A percentile compares a stretch with the other conserved stretches of the same genome.
These are phyloP conservation scores for Postia placenta DNA, from an alignment of 768 basidiomycete species.

Conservation along the genomic window DNA sequence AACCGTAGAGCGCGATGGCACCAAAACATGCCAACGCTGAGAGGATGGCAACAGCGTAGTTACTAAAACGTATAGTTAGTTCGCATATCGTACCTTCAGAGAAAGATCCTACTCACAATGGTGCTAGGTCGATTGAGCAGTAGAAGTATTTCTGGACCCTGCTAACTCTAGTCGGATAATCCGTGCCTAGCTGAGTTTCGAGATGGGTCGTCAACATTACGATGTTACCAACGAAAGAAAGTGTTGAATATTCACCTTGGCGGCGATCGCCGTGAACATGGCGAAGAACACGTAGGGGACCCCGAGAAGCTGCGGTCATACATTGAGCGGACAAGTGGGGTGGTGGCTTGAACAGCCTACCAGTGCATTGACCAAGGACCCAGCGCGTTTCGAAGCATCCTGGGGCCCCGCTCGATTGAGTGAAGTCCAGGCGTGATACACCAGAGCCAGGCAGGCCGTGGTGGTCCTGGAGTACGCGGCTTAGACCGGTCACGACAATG, in stretches of 20 bases:
- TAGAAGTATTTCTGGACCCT: conserved; percentile 22
- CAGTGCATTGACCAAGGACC: too few relatives aligned
- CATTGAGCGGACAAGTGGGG: too few relatives aligned
- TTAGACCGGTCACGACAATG: neutral
- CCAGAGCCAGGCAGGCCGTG: conserved; percentile 10
- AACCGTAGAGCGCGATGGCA: conserved; percentile 17
- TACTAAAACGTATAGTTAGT: conserved; percentile 5
- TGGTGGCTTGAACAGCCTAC: too few relatives aligned
- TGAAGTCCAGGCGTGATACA: conserved; percentile 9
- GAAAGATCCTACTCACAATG: conserved; percentile 15
- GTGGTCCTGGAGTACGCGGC: conserved; percentile 7
- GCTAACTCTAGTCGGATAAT: conserved; percentile 17
- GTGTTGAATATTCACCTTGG: too few relatives aligned
- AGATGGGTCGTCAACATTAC: too few relatives aligned
- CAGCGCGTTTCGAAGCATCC: too few relatives aligned
- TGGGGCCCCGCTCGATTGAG: conserved; percentile 3
- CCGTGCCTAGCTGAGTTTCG: conserved; percentile 11
- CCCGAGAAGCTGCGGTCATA: conserved; percentile 6
- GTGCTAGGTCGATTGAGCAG: conserved; percentile 19
- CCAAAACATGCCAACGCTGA: conserved; percentile 18
- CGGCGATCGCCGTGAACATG: conserved; percentile 13
- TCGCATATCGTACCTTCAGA: neutral
- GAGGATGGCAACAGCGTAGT: conserved; percentile 13
- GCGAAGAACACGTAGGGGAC: conserved; percentile 15
- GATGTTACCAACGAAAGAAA: too few relatives aligned